Percentiles rank a stretch among this genome's conserved stretches.
These are phyloP conservation scores for Lachnellula subtilissima DNA, from an alignment of 2,329 filamentous ascomycete species.

Conservation along the genomic window DNA sequence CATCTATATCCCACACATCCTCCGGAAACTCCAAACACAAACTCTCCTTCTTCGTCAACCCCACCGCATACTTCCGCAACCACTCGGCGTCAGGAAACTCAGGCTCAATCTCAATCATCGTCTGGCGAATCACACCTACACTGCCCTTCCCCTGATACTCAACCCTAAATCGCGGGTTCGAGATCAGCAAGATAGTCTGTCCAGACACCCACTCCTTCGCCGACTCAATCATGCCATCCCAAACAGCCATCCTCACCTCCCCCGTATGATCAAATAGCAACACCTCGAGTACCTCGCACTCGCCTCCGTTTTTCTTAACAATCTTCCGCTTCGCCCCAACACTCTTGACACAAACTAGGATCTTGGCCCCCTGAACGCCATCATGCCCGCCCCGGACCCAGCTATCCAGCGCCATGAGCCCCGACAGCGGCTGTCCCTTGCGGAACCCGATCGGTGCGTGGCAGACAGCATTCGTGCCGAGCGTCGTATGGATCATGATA, in stretches of 20 bases:
- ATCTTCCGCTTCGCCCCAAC: constrained; percentile 49
- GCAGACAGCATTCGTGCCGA: constrained; percentile 39
- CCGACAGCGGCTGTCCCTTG: constrained; percentile 34
- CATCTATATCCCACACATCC: constrained; percentile 35
- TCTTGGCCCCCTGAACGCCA: constrained; percentile 40
- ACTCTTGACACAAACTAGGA: constrained; percentile 55
- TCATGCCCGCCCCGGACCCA: constrained; percentile 53
- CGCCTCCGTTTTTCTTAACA: constrained; percentile 41
- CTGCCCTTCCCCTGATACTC: constrained; percentile 22
- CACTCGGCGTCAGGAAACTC: constrained; percentile 47
- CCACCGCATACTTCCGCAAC: constrained; percentile 45
- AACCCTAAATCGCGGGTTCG: constrained; percentile 29
- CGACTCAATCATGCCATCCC: constrained; percentile 45
- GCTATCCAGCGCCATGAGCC: constrained; percentile 52
- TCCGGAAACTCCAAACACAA: constrained; percentile 45
- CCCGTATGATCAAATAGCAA: constrained; percentile 54
- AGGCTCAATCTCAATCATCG: constrained; percentile 53
- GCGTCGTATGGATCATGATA: constrained; percentile 48
- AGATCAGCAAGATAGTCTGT: constrained; percentile 46
- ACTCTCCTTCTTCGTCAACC: constrained; percentile 44
- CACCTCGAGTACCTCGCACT: constrained; percentile 45
- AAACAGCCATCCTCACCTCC: constrained; percentile 49
- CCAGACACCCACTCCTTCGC: constrained; percentile 42
- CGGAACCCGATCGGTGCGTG: constrained; percentile 43
- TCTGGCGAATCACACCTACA: constrained; percentile 35